Percentiles rank a stretch among this genome's conserved stretches.
phyloP scores from a whole-genome alignment of 2,329 filamentous ascomycete genomes.

The Diplodia intermedia region DNA sequence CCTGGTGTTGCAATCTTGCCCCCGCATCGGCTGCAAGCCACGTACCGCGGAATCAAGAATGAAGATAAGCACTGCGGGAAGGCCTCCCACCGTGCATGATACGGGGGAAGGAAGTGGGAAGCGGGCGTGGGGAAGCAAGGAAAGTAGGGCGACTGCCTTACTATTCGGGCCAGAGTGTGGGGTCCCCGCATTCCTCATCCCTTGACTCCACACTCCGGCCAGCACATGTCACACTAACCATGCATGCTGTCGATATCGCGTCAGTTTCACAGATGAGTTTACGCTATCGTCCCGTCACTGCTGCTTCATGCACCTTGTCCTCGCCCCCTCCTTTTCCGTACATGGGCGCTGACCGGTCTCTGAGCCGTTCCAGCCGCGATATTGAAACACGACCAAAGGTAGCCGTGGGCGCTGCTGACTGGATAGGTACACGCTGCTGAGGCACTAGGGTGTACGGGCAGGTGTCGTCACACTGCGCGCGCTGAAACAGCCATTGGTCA shows the following conservation, averaged over 20 bases:
- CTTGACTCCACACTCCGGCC: neutral
- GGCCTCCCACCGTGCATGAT: neutral
- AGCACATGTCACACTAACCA: neutral
- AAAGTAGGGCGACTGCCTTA: conserved; percentile 4
- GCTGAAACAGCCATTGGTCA: neutral
- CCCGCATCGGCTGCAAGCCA: neutral
- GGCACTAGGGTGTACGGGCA: conserved; percentile 7
- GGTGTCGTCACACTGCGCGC: conserved; percentile 8
- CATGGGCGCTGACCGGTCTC: too few species aligned
- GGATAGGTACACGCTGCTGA: conserved; percentile 4
- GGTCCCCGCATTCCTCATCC: conserved; percentile 19
- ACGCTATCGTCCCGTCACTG: too few species aligned
- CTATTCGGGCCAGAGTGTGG: conserved; percentile 20
- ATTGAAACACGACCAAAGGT: conserved; percentile 21
- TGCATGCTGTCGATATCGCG: neutral
- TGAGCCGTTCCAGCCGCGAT: too few species aligned
- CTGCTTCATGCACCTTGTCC: too few species aligned
- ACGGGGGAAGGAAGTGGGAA: neutral
- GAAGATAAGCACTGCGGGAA: conserved; percentile 6
- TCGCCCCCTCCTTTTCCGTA: too few species aligned
- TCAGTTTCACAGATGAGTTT: too few species aligned
- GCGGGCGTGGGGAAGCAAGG: neutral
- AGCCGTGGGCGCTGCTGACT: neutral
- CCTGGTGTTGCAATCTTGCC: neutral
- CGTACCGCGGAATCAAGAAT: neutral